phyloP scores from a whole-genome alignment of 331 rosid species.

The Rhamnella rubrinervis region DNA sequence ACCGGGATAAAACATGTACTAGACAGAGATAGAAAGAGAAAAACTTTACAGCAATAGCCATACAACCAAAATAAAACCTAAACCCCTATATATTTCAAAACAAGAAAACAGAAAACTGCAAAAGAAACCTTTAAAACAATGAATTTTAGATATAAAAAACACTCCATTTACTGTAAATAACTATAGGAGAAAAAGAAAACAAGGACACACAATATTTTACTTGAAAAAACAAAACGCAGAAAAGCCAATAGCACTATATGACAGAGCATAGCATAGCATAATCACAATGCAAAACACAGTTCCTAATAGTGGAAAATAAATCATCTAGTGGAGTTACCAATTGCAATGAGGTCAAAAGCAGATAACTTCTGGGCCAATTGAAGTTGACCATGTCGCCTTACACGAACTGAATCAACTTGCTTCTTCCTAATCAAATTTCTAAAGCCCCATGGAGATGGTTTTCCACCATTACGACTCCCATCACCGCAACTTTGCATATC shows the following conservation, averaged over 20 bases:
- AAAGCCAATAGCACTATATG: background rate
- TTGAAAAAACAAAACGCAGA: no score
- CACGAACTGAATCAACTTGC: constrained; percentile 72
- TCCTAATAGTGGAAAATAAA: background rate
- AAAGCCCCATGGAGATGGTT: constrained; percentile 32
- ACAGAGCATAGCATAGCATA: background rate
- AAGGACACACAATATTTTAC: no score
- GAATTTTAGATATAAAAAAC: background rate
- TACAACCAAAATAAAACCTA: constrained; percentile 6
- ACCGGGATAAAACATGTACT: no score
- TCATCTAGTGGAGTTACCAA: constrained; percentile 42
- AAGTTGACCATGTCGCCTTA: constrained; percentile 28
- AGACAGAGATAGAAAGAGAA: background rate
- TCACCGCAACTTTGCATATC: no score
- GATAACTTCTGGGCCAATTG: constrained; percentile 72
- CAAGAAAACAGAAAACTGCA: background rate
- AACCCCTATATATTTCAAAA: background rate
- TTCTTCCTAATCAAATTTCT: constrained; percentile 67
- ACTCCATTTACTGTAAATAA: no score
- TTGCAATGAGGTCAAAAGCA: constrained; percentile 62
- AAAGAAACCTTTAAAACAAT: background rate
- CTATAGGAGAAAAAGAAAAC: no score
- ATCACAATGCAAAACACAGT: background rate
- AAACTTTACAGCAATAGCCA: constrained; percentile 3
- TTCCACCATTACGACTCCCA: constrained; percentile 19